Evolutionary conservation across 345 rosid genomes (phyloP).

Genomic region (Conringia planisiliqua): DNA sequence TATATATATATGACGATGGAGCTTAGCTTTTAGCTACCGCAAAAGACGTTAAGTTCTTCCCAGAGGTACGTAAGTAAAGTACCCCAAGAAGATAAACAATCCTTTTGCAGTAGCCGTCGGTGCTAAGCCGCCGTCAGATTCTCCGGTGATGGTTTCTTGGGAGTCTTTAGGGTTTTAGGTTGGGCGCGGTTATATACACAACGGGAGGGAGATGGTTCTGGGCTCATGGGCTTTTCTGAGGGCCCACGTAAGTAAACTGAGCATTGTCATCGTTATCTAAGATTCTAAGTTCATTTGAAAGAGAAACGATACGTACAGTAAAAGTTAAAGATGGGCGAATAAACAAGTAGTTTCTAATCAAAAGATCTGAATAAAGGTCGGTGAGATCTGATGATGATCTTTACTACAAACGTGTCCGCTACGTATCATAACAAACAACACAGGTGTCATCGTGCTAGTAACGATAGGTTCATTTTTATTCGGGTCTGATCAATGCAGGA

Average conservation of each 20-base stretch:
- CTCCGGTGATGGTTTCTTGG: constrained; percentile 7
- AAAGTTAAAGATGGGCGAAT: neutral
- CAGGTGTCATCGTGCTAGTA: neutral
- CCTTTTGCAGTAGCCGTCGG: constrained; percentile 25
- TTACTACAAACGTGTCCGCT: constrained; percentile 4
- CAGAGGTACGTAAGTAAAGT: neutral
- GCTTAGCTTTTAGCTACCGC: constrained; percentile 30
- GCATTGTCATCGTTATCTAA: neutral
- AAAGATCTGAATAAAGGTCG: constrained; percentile 6
- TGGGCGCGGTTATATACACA: constrained; percentile 15
- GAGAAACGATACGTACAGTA: neutral
- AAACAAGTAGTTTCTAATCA: neutral
- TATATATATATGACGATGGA: neutral
- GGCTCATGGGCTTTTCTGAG: constrained; percentile 15
- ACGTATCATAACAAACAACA: neutral
- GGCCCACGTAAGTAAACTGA: neutral
- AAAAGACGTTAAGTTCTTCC: constrained; percentile 4
- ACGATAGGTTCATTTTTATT: neutral
- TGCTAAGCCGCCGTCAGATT: constrained; percentile 30
- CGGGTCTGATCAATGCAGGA: neutral
- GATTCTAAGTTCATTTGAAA: neutral
- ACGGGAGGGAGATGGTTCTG: neutral
- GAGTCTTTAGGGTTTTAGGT: constrained; percentile 16
- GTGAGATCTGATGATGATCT: constrained; percentile 4
- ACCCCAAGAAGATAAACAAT: constrained; percentile 12